Percentiles rank a stretch among this genome's conserved stretches.
phyloP scores from a whole-genome alignment of 1,139 yeast genomes.

The Yamadazyma blattariae region DNA sequence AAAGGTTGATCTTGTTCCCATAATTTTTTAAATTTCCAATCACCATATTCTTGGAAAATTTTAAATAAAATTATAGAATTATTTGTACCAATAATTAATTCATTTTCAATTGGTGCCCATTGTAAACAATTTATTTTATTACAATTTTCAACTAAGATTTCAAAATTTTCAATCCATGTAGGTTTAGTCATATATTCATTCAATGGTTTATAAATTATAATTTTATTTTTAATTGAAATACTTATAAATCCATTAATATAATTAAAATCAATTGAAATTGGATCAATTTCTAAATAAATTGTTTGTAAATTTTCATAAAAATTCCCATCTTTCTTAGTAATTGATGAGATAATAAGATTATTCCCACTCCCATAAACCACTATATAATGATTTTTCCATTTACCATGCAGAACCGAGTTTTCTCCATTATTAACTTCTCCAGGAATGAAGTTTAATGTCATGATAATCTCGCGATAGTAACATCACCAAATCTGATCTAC shows the following conservation, averaged over 20 bases:
- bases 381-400: slow-evolving; percentile 68
- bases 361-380: slow-evolving; percentile 86
- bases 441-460: slow-evolving; percentile 73
- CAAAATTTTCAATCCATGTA: slow-evolving; percentile 45
- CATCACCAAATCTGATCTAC: no score
- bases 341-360: slow-evolving; percentile 52
- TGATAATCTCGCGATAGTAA: no score
- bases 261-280: slow-evolving; percentile 64
- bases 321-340: slow-evolving; percentile 6
- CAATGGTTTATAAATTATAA: slow-evolving; percentile 42
- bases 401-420: slow-evolving; percentile 56
- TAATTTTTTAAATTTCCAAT: slow-evolving; percentile 27
- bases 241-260: slow-evolving; percentile 55
- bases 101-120: slow-evolving; percentile 64
- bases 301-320: slow-evolving; percentile 59
- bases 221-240: slow-evolving; percentile 32
- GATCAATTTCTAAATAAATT: slow-evolving; percentile 65
- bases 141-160: slow-evolving; percentile 12
- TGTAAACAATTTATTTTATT: slow-evolving; percentile 49
- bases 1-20: slow-evolving; percentile 60
- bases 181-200: slow-evolving; percentile 43
- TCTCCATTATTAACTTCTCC: slow-evolving; percentile 72
- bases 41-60: slow-evolving; percentile 46
- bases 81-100: slow-evolving; percentile 60
- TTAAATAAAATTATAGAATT: slow-evolving; percentile 51